Evolutionary conservation across 2,329 filamentous ascomycete genomes (phyloP), one percentile per base, ranked within the genome.

Genomic region (Fusarium ramigenum): DNA sequence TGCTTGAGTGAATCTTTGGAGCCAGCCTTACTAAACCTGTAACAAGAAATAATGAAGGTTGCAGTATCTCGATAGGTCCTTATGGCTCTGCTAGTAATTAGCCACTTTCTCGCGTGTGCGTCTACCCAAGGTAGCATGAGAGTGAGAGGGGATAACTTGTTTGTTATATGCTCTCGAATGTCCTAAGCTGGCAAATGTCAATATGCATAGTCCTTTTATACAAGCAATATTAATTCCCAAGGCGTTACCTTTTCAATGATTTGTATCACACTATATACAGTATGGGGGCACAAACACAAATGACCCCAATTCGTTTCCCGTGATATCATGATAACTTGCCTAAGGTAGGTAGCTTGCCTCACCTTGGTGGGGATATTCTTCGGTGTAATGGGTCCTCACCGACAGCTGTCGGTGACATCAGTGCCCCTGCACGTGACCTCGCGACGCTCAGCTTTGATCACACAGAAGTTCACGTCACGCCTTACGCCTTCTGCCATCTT

Each of bases 351-450:
- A 30, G 30, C 12, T 32, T 58, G 30, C 32, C 30, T 58, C 30
- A 46, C 44, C 44, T n/a, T 2, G 25, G 46, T 59, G 52, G 52
- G 62, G 18, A 23, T 34, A 19, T n/a, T n/a, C 37, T 50, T 66
- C 62, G 50, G 62, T 60, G 62, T 66, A 30, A 15, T 32, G 5
- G 21, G 34, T 11, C 66, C 52, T 70, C 56, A 70, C 70, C 70
- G 52, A 66, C 28, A 18, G 23, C 19, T 30, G n/a, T 34, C 43
- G 49, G 72, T 66, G 72, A 69, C 63, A 67, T 62, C 59, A 60
- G 47, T 39, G 46, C 39, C 21, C 9, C 5, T 2, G 8, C 79
- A 81, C 79, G 79, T 81, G 79, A 80, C 54, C 69, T 74, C 79
- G 79, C 76, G 79, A 76, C 72, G 32, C 63, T 75, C 70, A 18